These are phyloP conservation scores for Amauroascus niger DNA, from an alignment of 2,329 filamentous ascomycete genomes.

Conservation along the genomic window DNA sequence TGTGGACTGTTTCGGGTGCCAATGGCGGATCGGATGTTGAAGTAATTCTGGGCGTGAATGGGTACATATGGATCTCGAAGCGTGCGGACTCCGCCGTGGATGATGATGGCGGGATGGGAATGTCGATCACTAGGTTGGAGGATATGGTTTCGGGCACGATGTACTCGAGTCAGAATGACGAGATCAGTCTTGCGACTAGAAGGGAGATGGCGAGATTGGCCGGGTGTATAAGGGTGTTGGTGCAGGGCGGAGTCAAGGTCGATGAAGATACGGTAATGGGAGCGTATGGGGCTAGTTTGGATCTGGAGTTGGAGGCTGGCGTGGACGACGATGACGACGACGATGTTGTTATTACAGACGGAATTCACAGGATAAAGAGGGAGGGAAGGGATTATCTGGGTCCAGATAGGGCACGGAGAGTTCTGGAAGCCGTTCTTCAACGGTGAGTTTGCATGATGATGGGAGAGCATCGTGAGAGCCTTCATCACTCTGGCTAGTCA, in stretches of 20 bases:
- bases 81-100: slow-evolving; percentile 51
- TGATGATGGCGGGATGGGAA: slow-evolving; percentile 27
- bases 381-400: slow-evolving; percentile 37
- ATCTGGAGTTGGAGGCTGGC: slow-evolving; percentile 46
- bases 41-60: slow-evolving; percentile 86
- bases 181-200: slow-evolving; percentile 64
- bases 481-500: neutral
- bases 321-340: slow-evolving; percentile 31
- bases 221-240: slow-evolving; percentile 70
- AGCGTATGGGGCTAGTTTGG: slow-evolving; percentile 72
- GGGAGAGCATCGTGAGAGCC: neutral
- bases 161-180: slow-evolving; percentile 92
- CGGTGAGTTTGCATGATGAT: neutral
- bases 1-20: slow-evolving; percentile 60
- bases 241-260: slow-evolving; percentile 71
- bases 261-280: slow-evolving; percentile 81
- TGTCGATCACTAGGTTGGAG: slow-evolving; percentile 71
- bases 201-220: slow-evolving; percentile 78
- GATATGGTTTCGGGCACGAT: slow-evolving; percentile 76
- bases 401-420: slow-evolving; percentile 31
- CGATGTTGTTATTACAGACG: too few species aligned
- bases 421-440: slow-evolving; percentile 23
- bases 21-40: slow-evolving; percentile 55
- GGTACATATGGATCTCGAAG: slow-evolving; percentile 91
- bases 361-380: slow-evolving; percentile 21